A percentile compares a stretch with the other conserved stretches of the same genome.
Conservation (phyloP, 2,329 filamentous ascomycete species). For the Aureobasidium sp. region DNA sequence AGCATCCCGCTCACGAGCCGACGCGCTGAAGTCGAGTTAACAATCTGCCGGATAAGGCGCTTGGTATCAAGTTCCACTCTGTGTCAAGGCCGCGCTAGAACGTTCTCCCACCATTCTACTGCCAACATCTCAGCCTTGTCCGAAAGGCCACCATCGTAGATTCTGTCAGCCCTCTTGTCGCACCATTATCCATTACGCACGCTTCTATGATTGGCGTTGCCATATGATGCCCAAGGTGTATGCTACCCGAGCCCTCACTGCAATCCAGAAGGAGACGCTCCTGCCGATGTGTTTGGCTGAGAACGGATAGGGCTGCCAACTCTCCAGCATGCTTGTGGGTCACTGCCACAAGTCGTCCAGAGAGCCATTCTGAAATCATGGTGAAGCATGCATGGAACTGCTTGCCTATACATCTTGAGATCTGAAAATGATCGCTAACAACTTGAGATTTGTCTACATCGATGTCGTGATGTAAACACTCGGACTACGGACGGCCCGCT, state of each 20-base stretch:
- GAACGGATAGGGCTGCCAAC: not conserved
- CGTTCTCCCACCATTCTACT: slow-evolving; percentile 1
- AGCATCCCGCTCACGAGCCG: not conserved
- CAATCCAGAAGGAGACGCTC: not conserved
- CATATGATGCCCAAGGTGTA: not conserved
- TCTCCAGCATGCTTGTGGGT: not conserved
- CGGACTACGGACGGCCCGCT: not conserved
- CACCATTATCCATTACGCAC: not conserved
- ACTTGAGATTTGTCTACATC: not conserved
- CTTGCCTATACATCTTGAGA: not conserved
- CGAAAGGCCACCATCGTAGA: not conserved
- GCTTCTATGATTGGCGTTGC: not conserved
- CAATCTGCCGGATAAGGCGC: not conserved
- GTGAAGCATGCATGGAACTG: not conserved
- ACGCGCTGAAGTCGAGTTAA: not conserved
- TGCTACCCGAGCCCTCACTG: not conserved
- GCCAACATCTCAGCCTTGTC: not conserved
- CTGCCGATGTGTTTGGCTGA: not conserved
- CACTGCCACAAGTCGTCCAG: not conserved
- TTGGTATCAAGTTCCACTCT: not conserved
- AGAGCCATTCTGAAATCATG: not conserved
- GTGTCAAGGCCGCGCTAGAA: slow-evolving; percentile 4
- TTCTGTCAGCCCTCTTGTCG: not conserved
- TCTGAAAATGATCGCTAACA: not conserved
- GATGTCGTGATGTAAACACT: not conserved